A percentile compares a stretch with the other conserved stretches of the same genome.
Evolutionary conservation across 2,329 filamentous ascomycete genomes (phyloP).

Genomic region (Proliferodiscus dingleyae): DNA sequence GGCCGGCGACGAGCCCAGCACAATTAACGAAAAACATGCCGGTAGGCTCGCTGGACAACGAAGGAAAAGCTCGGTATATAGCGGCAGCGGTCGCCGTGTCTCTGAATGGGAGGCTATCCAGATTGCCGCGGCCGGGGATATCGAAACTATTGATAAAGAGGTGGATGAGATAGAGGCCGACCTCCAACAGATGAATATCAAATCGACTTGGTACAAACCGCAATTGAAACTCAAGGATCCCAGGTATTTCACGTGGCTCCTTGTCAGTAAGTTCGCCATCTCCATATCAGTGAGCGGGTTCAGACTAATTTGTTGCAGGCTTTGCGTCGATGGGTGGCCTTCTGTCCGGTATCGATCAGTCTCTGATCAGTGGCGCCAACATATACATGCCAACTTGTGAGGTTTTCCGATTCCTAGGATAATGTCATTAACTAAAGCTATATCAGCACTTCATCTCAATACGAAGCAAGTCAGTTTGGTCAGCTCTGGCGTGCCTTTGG

Average conservation of each 20-base stretch:
- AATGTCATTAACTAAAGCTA: conserved; percentile 1
- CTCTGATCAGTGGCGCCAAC: conserved; percentile 66
- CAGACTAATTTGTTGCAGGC: conserved; percentile 28
- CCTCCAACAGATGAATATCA: conserved; percentile 22
- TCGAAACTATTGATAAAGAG: conserved; percentile 31
- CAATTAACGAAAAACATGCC: conserved; percentile 14
- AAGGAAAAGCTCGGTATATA: not conserved
- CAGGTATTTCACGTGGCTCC: conserved; percentile 52
- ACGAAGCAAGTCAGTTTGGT: conserved; percentile 58
- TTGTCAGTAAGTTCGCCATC: conserved; percentile 18
- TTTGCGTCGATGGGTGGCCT: conserved; percentile 74
- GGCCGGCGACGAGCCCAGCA: conserved; percentile 1
- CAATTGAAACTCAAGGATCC: conserved; percentile 57
- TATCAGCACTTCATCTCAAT: conserved; percentile 47
- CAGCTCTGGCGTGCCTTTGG: conserved; percentile 66
- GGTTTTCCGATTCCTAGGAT: not conserved
- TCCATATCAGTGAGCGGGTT: not conserved
- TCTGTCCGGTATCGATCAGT: conserved; percentile 68
- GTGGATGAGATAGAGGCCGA: conserved; percentile 31
- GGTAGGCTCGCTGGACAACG: not conserved
- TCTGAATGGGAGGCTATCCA: conserved; percentile 31
- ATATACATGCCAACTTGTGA: conserved; percentile 51
- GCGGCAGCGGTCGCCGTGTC: conserved; percentile 2
- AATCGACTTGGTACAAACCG: conserved; percentile 35
- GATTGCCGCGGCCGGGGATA: conserved; percentile 27